A percentile compares a stretch with the other conserved stretches of the same genome.
Evolutionary conservation across 805 yeast genomes (phyloP).

Genomic region (Teunomyces gatunensis): DNA sequence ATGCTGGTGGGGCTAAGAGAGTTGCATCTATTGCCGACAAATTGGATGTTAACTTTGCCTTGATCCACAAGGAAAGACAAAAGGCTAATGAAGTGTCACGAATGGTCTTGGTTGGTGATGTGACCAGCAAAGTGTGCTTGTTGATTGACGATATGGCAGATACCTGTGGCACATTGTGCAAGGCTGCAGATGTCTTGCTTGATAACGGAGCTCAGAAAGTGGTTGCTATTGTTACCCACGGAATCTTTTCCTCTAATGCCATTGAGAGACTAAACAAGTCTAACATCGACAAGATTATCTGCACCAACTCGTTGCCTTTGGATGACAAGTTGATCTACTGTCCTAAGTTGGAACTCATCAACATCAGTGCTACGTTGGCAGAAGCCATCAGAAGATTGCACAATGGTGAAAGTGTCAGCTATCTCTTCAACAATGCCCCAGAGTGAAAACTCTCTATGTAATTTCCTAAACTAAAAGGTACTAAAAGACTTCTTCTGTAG

Average conservation of each 20-base stretch:
- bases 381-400: constrained; percentile 93
- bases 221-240: constrained; percentile 93
- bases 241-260: constrained; percentile 86
- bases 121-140: constrained; percentile 74
- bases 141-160: constrained; percentile 98
- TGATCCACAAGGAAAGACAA: constrained; percentile 94
- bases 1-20: constrained; percentile 98
- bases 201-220: constrained; percentile 81
- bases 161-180: constrained; percentile 94
- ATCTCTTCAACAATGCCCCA: constrained; percentile 67
- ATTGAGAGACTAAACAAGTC: constrained; percentile 66
- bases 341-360: constrained; percentile 74
- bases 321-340: constrained; percentile 57
- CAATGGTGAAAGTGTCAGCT: constrained; percentile 93
- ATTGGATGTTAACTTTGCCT: constrained; percentile 87
- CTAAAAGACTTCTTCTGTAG: constrained; percentile 35
- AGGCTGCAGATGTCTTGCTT: constrained; percentile 86
- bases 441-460: constrained; percentile 7
- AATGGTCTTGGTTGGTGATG: constrained; percentile 97
- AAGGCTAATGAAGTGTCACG: constrained; percentile 91
- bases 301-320: constrained; percentile 92
- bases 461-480: not conserved
- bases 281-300: constrained; percentile 69
- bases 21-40: constrained; percentile 93
- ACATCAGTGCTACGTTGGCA: constrained; percentile 82